Conservation (phyloP, 2,329 filamentous ascomycete species). For the Hypoxylon sp. region DNA sequence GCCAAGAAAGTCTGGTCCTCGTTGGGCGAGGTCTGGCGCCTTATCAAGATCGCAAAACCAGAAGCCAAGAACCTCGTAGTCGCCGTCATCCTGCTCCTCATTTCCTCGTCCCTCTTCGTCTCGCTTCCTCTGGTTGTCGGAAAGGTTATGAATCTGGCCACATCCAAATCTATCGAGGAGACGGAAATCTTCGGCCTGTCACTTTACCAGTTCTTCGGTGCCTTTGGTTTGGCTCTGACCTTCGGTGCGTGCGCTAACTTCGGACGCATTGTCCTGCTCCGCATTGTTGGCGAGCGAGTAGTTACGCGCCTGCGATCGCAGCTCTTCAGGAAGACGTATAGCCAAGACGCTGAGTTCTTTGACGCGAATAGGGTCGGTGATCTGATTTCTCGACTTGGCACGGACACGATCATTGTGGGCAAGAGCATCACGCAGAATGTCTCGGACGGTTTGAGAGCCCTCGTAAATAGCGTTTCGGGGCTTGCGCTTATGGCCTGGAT, state of each 20-base stretch:
- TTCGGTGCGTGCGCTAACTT: conserved; percentile 93
- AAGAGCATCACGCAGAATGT: conserved; percentile 99
- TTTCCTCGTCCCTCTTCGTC: conserved; percentile 95
- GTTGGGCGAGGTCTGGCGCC: conserved; percentile 81
- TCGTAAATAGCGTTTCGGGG: conserved; percentile 91
- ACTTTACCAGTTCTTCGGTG: conserved; percentile 88
- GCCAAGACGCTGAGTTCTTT: conserved; percentile 99
- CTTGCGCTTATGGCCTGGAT: conserved; percentile 97
- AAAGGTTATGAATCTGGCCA: conserved; percentile 90
- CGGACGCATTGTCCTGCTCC: conserved; percentile 89
- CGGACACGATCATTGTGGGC: conserved; percentile 96
- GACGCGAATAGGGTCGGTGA: conserved; percentile 98
- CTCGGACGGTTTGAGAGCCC: conserved; percentile 91
- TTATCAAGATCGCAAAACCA: conserved; percentile 89
- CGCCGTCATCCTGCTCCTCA: conserved; percentile 86
- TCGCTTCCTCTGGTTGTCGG: conserved; percentile 97
- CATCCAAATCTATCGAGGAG: conserved; percentile 76
- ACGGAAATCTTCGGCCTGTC: conserved; percentile 84
- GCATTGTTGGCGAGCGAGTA: conserved; percentile 94
- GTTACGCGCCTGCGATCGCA: conserved; percentile 90
- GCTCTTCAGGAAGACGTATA: conserved; percentile 90
- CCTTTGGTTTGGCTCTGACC: conserved; percentile 80
- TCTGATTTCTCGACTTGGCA: conserved; percentile 93
- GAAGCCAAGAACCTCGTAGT: conserved; percentile 82
- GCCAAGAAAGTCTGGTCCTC: conserved; percentile 70